Evolutionary conservation across 2,329 filamentous ascomycete genomes (phyloP), one percentile per base, ranked within the genome.

Genomic region (Epicoccum sorghinum): DNA sequence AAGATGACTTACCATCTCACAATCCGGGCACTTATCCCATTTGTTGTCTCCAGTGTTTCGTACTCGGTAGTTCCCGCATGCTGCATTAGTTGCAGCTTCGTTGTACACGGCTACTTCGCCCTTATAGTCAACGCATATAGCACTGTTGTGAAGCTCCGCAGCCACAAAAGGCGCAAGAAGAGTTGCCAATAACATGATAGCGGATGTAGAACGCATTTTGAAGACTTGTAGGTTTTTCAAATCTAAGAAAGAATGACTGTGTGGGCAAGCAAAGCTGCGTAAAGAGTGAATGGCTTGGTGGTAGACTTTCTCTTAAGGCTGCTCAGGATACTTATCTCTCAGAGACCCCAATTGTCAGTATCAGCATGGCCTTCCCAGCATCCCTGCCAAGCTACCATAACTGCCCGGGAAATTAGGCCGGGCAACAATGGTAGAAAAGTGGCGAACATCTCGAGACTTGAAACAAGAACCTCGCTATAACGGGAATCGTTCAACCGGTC

Each of bases 11-110:
- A 66, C 67, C 49, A 68, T 61, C 3, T 39, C 44, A 52, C 68
- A 71, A 42, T 71, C 68, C 5, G 67, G 64, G 49, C 68, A 71
- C 2, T 45, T 46, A 43, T 70, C 62, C 67, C 67, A 70, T 18
- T 62, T 58, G 30, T 69, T 40, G 33, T 29, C 13, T 25, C 68
- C 68, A 10, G 63, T 70, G 46, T 71, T 68, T 18, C 68, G 63
- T n/a, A 35, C 48, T 22, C 44, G 27, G 56, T 70, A 69, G 36
- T 58, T 53, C 4, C 32, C 45, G 42, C 67, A 70, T 8, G 65
- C 57, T 24, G 56, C 51, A 10, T 30, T 44, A n/a, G 67, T 70
- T 25, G 62, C 62, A 6, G 45, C 64, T 18, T 55, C 53, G 55
- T 66, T 65, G 62, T 67, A 68, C 5, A 68, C 65, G 4, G 35